These are phyloP conservation scores for Monosporascus cannonballus DNA, from an alignment of 2,329 filamentous ascomycete genomes.

Conservation along the genomic window DNA sequence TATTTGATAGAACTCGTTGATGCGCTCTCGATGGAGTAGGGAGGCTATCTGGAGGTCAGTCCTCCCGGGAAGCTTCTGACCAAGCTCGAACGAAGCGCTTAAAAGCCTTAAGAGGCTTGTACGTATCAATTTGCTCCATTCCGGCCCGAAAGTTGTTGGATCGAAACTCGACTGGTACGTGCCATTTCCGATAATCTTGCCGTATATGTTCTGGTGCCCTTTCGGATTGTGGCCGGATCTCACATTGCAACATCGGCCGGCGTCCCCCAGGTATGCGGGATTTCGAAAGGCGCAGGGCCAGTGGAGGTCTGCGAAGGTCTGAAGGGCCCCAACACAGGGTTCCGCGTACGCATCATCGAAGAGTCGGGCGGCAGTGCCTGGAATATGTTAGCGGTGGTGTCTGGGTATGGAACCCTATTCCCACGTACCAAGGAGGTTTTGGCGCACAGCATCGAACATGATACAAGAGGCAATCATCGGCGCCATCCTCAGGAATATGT, in stretches of 20 bases:
- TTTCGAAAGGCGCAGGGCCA: conserved; percentile 25
- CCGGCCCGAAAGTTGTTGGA: conserved; percentile 14
- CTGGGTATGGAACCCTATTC: not conserved
- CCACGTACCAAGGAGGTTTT: conserved; percentile 21
- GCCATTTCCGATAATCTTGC: conserved; percentile 27
- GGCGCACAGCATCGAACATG: conserved; percentile 27
- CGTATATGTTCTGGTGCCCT: conserved; percentile 26
- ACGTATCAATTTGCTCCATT: conserved; percentile 23
- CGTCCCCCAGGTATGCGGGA: conserved; percentile 14
- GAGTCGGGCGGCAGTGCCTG: conserved; percentile 24
- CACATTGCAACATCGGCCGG: conserved; percentile 25
- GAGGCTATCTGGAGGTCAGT: conserved; percentile 24
- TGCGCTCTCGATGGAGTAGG: conserved; percentile 22
- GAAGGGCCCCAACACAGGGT: conserved; percentile 22
- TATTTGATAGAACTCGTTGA: conserved; percentile 25
- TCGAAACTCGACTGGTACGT: conserved; percentile 25
- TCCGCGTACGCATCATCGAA: conserved; percentile 25
- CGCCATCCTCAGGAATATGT: conserved; percentile 24
- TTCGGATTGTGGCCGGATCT: conserved; percentile 26
- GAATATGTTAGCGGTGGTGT: not conserved
- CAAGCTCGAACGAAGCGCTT: conserved; percentile 19
- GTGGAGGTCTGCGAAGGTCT: conserved; percentile 24
- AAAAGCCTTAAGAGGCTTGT: conserved; percentile 22
- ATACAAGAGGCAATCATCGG: conserved; percentile 28
- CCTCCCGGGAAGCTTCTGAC: conserved; percentile 21